Base-by-base conservation (phyloP, 768 basidiomycete species). In the Podaxis sp. region DNA sequence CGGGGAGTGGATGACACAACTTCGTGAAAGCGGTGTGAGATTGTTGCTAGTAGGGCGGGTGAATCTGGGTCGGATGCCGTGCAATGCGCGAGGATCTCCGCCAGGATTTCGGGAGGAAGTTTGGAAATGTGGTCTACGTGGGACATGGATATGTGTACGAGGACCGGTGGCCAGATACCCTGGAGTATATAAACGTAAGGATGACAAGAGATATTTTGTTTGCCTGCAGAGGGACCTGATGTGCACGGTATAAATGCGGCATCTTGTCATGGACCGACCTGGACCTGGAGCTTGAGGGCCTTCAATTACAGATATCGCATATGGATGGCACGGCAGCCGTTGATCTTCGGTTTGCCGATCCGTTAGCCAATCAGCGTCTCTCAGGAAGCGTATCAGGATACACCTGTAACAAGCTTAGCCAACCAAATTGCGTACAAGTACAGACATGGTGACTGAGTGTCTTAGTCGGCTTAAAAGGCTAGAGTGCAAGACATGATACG, bases 41-140 rank as follows among this genome's bases (percentile, higher is more conserved):
- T 76, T 22, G 55, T 49, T 39, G 71, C 69, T 42, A 79, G 68
- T n/a, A 71, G 33, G 40, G 75, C 59, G 0, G 77, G 78, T n/a
- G 73, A 71, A 66, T 77, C 72, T 19, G 76, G 69, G 53, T 64
- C 65, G 17, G 66, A 30, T 1, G 64, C 17, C 6, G 76, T 63
- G 54, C 70, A 73, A 24, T 73, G 68, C 3, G 66, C 57, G 61
- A 77, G 75, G 1, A 79, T 71, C 48, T 76, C 75, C 36, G 75
- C 75, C 3, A 79, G 67, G 39, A 79, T 63, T 66, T 79, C 77
- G 49, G 71, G 68, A 30, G 76, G 76, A 2, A 77, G 65, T 46
- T 46, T 17, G n/a, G 44, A 46, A 46, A 46, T 22, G 44, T 46
- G 19, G 44, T 46, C 19, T 17, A 19, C 17, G 17, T 46, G 44